Evolutionary conservation across 2,329 filamentous ascomycete species (phyloP), one percentile per base, ranked within the genome.

Genomic region (Phoma sp.): DNA sequence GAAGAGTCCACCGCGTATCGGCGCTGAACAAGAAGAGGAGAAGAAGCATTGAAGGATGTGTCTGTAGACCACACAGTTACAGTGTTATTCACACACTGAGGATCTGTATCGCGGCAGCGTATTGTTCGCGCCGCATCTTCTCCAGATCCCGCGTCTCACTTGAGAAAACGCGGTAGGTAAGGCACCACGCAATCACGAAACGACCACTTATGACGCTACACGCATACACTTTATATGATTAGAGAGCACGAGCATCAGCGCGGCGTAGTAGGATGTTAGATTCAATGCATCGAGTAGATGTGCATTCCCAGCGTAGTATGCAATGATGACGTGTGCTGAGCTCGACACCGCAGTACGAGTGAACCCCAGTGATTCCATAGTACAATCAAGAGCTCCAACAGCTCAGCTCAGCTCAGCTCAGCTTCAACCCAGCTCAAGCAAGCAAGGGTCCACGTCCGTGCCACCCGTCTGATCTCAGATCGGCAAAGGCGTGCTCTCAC

Each of bases 1-100:
- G 10, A 75, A 70, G 64, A 73, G 67, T 28, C 73, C 74, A 42
- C 74, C 74, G 28, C 61, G 74, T 12, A 75, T 76, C 28, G 74
- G 74, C 25, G 69, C 71, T 6, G 73, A 75, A 50, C 52, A 56
- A 26, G 52, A 56, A 37, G 52, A 56, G 21, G 52, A 56, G 47
- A 56, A 50, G 36, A 45, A 42, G 30, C 42, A 56, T 9, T 56
- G 36, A 50, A n/a, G n/a, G n/a, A n/a, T n/a, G 9, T 10, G 21
- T 15, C 9, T 23, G 14, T 2, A n/a, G n/a, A 25, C 20, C 20
- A 15, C n/a, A 25, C 7, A 25, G 10, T 20, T 15, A n/a, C n/a
- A n/a, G n/a, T n/a, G n/a, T n/a, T n/a, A n/a, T n/a, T n/a, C n/a
- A n/a, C n/a, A 4, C n/a, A 26, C 29, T 26, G 18, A 9, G 28